A percentile compares a stretch with the other conserved stretches of the same genome.
Evolutionary conservation across 306 rosid genomes (phyloP).

Genomic region (Coriaria nepalensis): DNA sequence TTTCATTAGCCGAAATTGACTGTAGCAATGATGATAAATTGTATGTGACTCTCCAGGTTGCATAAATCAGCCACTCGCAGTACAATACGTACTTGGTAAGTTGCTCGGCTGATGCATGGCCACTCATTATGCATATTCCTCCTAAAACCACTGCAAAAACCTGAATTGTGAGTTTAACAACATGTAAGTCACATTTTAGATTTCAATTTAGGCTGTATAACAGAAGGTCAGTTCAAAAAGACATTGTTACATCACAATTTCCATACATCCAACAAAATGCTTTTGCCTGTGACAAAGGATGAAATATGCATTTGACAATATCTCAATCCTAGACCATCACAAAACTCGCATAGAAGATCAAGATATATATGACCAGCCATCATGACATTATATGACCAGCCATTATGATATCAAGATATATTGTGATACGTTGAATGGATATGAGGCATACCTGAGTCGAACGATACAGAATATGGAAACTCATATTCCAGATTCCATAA

Average conservation of each 20-base stretch:
- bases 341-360: too few species aligned
- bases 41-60: slow-evolving; percentile 75
- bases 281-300: too few species aligned
- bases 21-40: slow-evolving; percentile 55
- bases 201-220: background rate
- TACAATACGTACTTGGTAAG: slow-evolving; percentile 73
- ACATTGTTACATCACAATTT: too few species aligned
- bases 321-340: too few species aligned
- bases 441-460: slow-evolving; percentile 49
- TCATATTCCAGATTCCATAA: slow-evolving; percentile 55
- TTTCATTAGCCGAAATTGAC: slow-evolving; percentile 74
- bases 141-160: slow-evolving; percentile 52
- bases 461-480: slow-evolving; percentile 48
- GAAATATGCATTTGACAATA: too few species aligned
- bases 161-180: slow-evolving; percentile 27
- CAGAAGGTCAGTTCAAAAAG: too few species aligned
- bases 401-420: too few species aligned
- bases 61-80: slow-evolving; percentile 84
- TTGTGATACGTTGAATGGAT: slow-evolving; percentile 5
- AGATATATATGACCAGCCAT: too few species aligned
- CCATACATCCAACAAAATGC: too few species aligned
- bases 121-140: slow-evolving; percentile 38
- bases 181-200: background rate
- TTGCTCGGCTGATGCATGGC: slow-evolving; percentile 50
- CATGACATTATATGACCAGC: too few species aligned